Evolutionary conservation across 2,329 filamentous ascomycete genomes (phyloP).

Genomic region (Graphilbum fragrans): DNA sequence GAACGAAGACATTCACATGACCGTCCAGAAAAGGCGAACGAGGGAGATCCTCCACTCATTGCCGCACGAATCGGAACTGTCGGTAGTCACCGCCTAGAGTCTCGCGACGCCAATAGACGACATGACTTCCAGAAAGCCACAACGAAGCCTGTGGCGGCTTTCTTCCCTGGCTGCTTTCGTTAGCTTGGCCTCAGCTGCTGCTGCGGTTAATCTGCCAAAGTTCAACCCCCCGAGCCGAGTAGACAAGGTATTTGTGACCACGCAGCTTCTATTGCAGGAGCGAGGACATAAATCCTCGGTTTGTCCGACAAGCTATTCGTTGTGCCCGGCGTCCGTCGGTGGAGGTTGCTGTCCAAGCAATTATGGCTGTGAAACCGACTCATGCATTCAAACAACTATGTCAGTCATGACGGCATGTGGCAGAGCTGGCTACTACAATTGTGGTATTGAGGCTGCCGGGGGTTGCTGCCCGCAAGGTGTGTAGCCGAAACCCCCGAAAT

Average conservation of each 20-base stretch:
- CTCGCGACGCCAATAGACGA: no score
- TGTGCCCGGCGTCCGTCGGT: constrained; percentile 24
- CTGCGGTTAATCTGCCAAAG: neutral
- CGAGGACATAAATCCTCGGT: constrained; percentile 4
- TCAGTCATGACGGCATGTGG: constrained; percentile 25
- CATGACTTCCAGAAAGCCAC: no score
- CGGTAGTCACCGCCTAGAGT: no score
- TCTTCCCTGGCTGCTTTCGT: no score
- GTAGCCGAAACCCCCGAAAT: neutral
- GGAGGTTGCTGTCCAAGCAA: constrained; percentile 35
- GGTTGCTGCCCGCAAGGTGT: constrained; percentile 17
- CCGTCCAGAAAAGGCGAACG: no score
- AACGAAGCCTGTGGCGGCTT: no score
- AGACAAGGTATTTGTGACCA: constrained; percentile 12
- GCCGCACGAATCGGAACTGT: no score
- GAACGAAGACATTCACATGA: no score
- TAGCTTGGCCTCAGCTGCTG: neutral
- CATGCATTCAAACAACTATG: constrained; percentile 32
- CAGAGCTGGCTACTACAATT: constrained; percentile 25
- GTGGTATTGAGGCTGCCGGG: constrained; percentile 22
- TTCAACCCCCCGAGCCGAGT: constrained; percentile 4
- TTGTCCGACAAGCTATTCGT: constrained; percentile 12
- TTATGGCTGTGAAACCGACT: constrained; percentile 34
- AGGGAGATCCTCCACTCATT: no score
- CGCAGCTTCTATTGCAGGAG: constrained; percentile 2